phyloP scores from a whole-genome alignment of 306 rosid species.

The Cucumis cinereus region DNA sequence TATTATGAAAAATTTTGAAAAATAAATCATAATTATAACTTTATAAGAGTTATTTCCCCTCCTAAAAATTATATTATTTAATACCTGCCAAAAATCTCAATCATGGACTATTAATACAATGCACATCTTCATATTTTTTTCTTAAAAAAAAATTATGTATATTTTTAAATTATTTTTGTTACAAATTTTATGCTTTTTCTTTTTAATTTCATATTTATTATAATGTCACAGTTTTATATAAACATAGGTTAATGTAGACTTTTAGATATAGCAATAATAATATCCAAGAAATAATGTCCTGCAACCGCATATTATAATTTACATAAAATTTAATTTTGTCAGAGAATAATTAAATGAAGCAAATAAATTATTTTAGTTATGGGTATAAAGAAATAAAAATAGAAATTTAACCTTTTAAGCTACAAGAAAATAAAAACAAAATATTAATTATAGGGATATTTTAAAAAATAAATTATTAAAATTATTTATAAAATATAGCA shows the following conservation, averaged over 20 bases:
- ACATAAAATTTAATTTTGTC: neutral
- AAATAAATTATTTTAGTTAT: neutral
- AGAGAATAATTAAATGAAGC: neutral
- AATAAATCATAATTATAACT: neutral
- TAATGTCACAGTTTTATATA: neutral
- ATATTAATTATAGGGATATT: too few relatives aligned
- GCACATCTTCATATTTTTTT: neutral
- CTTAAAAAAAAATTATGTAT: neutral
- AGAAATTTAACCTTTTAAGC: too few relatives aligned
- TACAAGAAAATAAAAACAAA: too few relatives aligned
- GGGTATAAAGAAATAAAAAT: too few relatives aligned
- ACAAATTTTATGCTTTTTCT: too few relatives aligned
- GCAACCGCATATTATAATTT: neutral
- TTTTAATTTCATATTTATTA: neutral
- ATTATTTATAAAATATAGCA: too few relatives aligned
- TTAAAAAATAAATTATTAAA: too few relatives aligned
- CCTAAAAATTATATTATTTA: neutral
- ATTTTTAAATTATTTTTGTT: neutral
- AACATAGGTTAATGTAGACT: neutral
- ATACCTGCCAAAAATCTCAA: neutral
- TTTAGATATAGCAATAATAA: neutral
- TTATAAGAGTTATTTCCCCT: too few relatives aligned
- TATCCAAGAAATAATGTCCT: neutral
- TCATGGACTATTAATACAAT: neutral
- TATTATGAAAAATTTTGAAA: too few relatives aligned